Evolutionary conservation across 176 grass and related monocot genomes (phyloP).

Genomic region (sorghum (Sorghum bicolor)): DNA sequence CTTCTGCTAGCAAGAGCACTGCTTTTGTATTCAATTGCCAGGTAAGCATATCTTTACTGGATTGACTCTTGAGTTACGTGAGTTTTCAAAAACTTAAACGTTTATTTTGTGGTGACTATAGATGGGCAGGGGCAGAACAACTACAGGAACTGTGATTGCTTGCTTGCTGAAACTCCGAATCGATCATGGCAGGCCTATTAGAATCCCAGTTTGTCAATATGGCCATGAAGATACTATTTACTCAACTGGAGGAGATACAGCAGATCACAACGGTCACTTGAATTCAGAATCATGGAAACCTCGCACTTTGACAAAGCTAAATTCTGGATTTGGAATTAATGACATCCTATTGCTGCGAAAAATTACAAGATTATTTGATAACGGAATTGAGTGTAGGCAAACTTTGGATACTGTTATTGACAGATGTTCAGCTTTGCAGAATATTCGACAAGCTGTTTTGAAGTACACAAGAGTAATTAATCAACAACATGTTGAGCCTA

Average conservation of each 20-base stretch:
- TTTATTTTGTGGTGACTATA: conserved; percentile 43
- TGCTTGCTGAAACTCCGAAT: conserved; percentile 83
- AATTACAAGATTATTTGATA: conserved; percentile 93
- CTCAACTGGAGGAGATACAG: conserved; percentile 73
- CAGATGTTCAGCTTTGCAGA: conserved; percentile 91
- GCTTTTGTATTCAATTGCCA: conserved; percentile 98
- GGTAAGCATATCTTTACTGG: conserved; percentile 41
- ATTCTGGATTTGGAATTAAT: conserved; percentile 73
- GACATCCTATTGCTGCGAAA: conserved; percentile 93
- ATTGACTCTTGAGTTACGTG: conserved; percentile 17
- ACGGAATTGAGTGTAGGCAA: conserved; percentile 80
- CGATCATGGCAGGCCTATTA: conserved; percentile 79
- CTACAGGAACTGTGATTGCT: conserved; percentile 93
- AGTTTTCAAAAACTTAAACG: conserved; percentile 13
- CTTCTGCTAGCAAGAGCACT: conserved; percentile 63
- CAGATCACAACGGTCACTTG: conserved; percentile 46
- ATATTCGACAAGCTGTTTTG: conserved; percentile 93
- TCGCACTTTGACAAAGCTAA: conserved; percentile 39
- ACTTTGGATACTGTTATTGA: conserved; percentile 88
- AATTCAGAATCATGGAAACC: conserved; percentile 48
- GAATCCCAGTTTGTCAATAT: conserved; percentile 52
- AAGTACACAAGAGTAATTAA: conserved; percentile 91
- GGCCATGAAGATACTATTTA: conserved; percentile 51
- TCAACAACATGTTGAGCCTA: conserved; percentile 85
- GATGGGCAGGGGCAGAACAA: conserved; percentile 98